phyloP scores from a whole-genome alignment of 2,329 filamentous ascomycete genomes.

The Colletotrichum abscissum region DNA sequence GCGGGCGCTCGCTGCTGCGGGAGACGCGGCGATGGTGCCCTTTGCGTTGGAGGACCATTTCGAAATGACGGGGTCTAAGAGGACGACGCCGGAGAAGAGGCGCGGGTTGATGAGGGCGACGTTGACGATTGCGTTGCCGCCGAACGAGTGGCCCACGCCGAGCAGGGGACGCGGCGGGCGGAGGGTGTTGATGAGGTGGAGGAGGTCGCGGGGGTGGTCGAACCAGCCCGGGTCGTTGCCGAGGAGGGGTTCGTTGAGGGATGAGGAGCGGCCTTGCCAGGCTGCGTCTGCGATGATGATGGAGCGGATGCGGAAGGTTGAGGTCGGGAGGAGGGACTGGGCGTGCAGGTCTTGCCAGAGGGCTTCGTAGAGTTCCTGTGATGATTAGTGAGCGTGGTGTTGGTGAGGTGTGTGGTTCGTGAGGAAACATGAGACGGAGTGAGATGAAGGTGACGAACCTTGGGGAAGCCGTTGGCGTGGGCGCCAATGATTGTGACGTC shows the following conservation, averaged over 20 bases:
- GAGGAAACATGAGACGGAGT: slow-evolving; percentile 4
- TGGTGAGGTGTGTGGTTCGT: not conserved
- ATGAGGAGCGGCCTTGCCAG: slow-evolving; percentile 82
- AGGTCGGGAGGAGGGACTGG: slow-evolving; percentile 55
- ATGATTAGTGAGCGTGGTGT: not conserved
- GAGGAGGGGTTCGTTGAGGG: slow-evolving; percentile 79
- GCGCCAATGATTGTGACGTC: slow-evolving; percentile 88
- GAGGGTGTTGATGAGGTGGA: slow-evolving; percentile 88
- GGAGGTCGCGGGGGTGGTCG: slow-evolving; percentile 85
- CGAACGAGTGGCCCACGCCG: slow-evolving; percentile 91
- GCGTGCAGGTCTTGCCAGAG: slow-evolving; percentile 86
- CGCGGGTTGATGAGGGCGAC: slow-evolving; percentile 83
- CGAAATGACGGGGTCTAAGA: slow-evolving; percentile 87
- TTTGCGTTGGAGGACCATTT: slow-evolving; percentile 51
- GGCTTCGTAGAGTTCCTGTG: slow-evolving; percentile 89
- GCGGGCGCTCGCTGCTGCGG: slow-evolving; percentile 71
- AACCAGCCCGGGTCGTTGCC: slow-evolving; percentile 88
- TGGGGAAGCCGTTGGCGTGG: slow-evolving; percentile 94
- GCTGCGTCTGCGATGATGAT: slow-evolving; percentile 95
- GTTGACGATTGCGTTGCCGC: slow-evolving; percentile 78
- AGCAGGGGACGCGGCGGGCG: slow-evolving; percentile 83
- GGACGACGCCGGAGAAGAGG: slow-evolving; percentile 78
- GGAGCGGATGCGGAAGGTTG: slow-evolving; percentile 76
- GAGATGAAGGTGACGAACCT: slow-evolving; percentile 61
- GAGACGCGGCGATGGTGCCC: slow-evolving; percentile 48